Conservation (phyloP, 176 grass and related monocot genomes). For the Aegilops tauschii region DNA sequence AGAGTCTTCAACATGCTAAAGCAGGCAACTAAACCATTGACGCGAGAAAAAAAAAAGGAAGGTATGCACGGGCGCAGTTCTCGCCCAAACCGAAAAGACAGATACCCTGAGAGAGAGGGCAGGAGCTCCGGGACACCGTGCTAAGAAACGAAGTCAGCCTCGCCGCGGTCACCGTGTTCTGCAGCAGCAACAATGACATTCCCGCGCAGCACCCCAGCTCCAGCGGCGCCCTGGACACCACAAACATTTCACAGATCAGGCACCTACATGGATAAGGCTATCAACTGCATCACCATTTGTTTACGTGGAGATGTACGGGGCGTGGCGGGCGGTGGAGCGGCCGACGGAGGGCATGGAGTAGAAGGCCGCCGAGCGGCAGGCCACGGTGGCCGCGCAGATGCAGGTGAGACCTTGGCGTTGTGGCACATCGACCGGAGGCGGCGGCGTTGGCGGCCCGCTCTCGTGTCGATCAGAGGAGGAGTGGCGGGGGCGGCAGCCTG, state of each 20-base stretch:
- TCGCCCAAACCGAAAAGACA: no score
- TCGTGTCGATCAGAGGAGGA: no score
- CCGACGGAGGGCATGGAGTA: constrained; percentile 18
- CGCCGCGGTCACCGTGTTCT: constrained; percentile 77
- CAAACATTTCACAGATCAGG: neutral
- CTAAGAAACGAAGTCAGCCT: constrained; percentile 86
- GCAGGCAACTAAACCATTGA: neutral
- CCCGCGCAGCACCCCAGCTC: constrained; percentile 62
- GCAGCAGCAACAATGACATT: constrained; percentile 16
- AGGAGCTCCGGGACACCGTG: constrained; percentile 62
- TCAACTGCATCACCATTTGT: neutral
- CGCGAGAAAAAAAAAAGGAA: neutral
- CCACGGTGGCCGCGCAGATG: constrained; percentile 32
- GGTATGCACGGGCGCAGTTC: neutral
- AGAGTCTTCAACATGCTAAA: neutral
- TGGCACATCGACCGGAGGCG: no score
- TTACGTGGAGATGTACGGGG: constrained; percentile 53
- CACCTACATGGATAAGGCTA: neutral
- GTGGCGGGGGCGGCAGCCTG: no score
- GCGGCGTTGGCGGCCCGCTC: no score
- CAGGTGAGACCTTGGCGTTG: no score
- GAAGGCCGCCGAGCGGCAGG: constrained; percentile 39
- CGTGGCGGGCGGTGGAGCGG: constrained; percentile 17
- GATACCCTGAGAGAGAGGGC: constrained; percentile 93
- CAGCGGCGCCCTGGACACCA: constrained; percentile 57